Evolutionary conservation across 2,329 filamentous ascomycete genomes (phyloP), one percentile per base, ranked within the genome.

Genomic region (Xylariaceae sp.): DNA sequence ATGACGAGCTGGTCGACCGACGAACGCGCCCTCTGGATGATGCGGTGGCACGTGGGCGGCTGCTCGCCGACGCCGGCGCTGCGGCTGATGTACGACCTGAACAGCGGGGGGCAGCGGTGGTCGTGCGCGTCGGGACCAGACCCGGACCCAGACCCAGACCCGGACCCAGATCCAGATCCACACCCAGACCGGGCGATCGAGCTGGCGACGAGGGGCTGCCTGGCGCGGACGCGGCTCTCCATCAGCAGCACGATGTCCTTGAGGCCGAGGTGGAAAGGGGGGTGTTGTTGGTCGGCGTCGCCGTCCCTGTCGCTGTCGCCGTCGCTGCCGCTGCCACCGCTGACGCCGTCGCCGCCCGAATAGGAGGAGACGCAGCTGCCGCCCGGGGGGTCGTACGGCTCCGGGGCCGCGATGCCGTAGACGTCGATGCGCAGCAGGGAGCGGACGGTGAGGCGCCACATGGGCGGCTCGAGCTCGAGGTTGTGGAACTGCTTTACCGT

Each of bases 1-100:
- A 80, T 77, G 10, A 72, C 59, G 16, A 80, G 53, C 18, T 62
- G 64, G 19, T 75, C 68, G 32, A 79, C 60, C 2, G 73, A 69
- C 28, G 60, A 46, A 38, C 68, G 67, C 5, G 75, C 74, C 19
- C 75, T 64, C 19, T 70, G 63, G 13, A 80, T 63, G 21, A 78
- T 64, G 37, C 58, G 59, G 40, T 68, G 50, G 39, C 74, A 80
- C 16, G 60, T 58, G 29, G 63, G 61, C 31, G 54, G 55, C 23
- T 63, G 57, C n/a, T 54, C 59, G n/a, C n/a, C n/a, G n/a, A n/a
- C n/a, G n/a, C n/a, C n/a, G n/a, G n/a, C n/a, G n/a, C n/a, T n/a
- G n/a, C n/a, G n/a, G n/a, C n/a, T n/a, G n/a, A n/a, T n/a, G n/a
- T n/a, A n/a, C n/a, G n/a, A n/a, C n/a, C n/a, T n/a, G n/a, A n/a